Conservation (phyloP, 257 asterid genomes). For the Orobanche coerulescens region DNA sequence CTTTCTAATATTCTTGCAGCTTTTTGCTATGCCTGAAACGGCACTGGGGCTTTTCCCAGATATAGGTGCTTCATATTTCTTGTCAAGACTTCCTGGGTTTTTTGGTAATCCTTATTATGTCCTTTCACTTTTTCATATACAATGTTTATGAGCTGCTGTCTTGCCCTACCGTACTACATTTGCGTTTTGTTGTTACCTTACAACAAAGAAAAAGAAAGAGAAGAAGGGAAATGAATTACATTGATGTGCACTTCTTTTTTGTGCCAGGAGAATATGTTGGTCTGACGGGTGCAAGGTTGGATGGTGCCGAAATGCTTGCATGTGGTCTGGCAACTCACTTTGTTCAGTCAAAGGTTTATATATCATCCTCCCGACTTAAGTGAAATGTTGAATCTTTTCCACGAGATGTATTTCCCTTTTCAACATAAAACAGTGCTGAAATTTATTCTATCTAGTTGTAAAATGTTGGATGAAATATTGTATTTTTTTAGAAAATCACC, state of each 20-base stretch:
- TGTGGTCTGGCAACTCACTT: constrained; percentile 86
- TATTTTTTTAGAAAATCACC: too few relatives aligned
- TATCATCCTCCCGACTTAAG: not conserved
- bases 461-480: too few relatives aligned
- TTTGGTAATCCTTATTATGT: constrained; percentile 47
- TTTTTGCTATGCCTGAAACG: constrained; percentile 97
- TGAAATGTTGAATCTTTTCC: too few relatives aligned
- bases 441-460: too few relatives aligned
- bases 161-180: too few relatives aligned
- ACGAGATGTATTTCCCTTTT: too few relatives aligned
- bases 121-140: constrained; percentile 12
- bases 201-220: too few relatives aligned
- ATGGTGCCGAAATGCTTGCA: constrained; percentile 91
- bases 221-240: too few relatives aligned
- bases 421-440: too few relatives aligned
- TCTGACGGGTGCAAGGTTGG: constrained; percentile 71
- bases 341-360: constrained; percentile 60
- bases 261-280: constrained; percentile 85
- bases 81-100: constrained; percentile 87
- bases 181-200: too few relatives aligned
- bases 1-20: constrained; percentile 39
- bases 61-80: constrained; percentile 79
- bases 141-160: too few relatives aligned
- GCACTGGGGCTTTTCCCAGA: constrained; percentile 88
- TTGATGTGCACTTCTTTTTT: too few relatives aligned